Evolutionary conservation across 345 rosid genomes (phyloP).

Genomic region (Excoecaria cochinchinensis): DNA sequence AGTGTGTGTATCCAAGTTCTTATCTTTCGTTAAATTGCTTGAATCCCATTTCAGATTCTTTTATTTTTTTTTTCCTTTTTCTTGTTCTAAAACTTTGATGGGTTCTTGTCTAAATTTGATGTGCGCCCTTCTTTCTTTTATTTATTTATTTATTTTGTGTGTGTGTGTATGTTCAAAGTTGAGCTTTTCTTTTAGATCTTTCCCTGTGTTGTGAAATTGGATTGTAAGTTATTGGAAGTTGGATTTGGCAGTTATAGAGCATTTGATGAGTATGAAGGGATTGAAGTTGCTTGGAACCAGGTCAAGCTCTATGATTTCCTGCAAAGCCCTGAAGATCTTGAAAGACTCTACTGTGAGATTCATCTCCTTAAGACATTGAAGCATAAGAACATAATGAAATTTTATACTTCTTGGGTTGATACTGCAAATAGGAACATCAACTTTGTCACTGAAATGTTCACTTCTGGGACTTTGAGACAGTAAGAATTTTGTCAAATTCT

Average conservation of each 20-base stretch:
- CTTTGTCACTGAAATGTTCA: conserved; percentile 94
- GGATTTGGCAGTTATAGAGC: conserved; percentile 69
- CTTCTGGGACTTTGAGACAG: conserved; percentile 94
- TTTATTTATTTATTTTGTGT: no score
- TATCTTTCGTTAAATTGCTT: conserved; percentile 5
- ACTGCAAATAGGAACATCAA: conserved; percentile 75
- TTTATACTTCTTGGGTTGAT: conserved; percentile 93
- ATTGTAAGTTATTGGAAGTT: conserved; percentile 14
- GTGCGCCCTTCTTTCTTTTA: not conserved
- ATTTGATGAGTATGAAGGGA: conserved; percentile 89
- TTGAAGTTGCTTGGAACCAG: conserved; percentile 99
- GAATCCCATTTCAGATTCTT: conserved; percentile 19
- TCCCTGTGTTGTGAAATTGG: conserved; percentile 19
- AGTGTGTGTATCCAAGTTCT: conserved; percentile 59
- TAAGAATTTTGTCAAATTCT: conserved; percentile 39
- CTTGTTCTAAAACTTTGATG: not conserved
- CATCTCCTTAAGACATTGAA: conserved; percentile 91
- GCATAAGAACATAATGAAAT: conserved; percentile 88
- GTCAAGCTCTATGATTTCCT: conserved; percentile 91
- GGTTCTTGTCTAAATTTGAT: conserved; percentile 8
- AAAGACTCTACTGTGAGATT: conserved; percentile 90
- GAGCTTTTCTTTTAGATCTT: conserved; percentile 15
- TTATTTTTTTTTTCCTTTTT: not conserved
- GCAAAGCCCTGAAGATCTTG: conserved; percentile 90
- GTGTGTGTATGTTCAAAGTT: conserved; percentile 6